A percentile compares a stretch with the other conserved stretches of the same genome.
Conservation (phyloP, 805 yeast species). For the Torulaspora franciscae region DNA sequence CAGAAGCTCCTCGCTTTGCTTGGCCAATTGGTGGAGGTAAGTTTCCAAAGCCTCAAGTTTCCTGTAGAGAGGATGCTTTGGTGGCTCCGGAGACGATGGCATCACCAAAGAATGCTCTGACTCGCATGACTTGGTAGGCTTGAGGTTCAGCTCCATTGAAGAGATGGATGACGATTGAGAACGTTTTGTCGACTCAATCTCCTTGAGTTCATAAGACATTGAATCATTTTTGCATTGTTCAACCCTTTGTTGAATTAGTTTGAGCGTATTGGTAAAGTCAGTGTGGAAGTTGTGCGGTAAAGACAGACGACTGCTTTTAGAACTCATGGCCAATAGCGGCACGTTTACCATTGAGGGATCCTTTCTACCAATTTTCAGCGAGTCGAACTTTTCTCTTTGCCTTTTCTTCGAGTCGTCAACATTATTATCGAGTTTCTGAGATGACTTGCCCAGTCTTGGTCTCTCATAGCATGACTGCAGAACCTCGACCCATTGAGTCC, state of each 20-base stretch:
- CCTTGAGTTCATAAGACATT: constrained; percentile 14
- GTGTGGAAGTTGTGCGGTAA: constrained; percentile 21
- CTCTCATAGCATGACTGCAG: constrained; percentile 44
- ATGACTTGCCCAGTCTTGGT: constrained; percentile 2
- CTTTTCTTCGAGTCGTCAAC: background rate
- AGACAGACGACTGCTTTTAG: constrained; percentile 11
- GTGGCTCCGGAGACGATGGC: background rate
- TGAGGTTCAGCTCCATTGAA: constrained; percentile 8
- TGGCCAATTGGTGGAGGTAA: constrained; percentile 21
- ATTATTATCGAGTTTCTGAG: constrained; percentile 1
- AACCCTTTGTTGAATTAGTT: constrained; percentile 26
- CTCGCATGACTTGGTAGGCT: constrained; percentile 9
- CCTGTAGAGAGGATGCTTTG: constrained; percentile 26
- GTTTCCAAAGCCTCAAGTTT: constrained; percentile 25
- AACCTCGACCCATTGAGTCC: constrained; percentile 79
- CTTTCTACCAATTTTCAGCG: background rate
- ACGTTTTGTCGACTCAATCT: background rate
- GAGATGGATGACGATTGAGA: constrained; percentile 18
- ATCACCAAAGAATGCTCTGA: constrained; percentile 5
- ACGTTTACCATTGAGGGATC: constrained; percentile 8
- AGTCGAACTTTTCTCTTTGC: background rate
- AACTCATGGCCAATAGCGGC: constrained; percentile 2
- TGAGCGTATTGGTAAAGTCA: constrained; percentile 20
- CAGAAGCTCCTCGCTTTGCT: constrained; percentile 21
- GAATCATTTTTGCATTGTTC: constrained; percentile 32